Base-by-base conservation (phyloP, 2,329 filamentous ascomycete species). In the Didymella glomerata region DNA sequence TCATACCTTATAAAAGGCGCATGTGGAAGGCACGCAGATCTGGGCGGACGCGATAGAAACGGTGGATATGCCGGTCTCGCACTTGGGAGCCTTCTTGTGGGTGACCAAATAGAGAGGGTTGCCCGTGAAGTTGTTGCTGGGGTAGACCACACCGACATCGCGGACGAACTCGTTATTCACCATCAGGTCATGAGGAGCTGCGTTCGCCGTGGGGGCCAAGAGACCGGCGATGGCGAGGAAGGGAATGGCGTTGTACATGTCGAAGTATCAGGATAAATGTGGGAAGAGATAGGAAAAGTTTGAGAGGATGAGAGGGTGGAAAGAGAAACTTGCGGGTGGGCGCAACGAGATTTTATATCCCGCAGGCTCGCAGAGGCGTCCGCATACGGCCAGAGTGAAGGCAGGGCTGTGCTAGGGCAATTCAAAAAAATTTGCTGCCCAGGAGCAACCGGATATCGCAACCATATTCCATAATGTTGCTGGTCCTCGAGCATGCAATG, bases 161-260 rank as follows among this genome's bases (percentile, higher is more conserved):
- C 60, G 62, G 48, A 58, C 20, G 18, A 46, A 25, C 18, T 61
- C 54, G 32, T 61, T 63, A 44, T 68, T 60, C 18, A 68, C 36
- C 68, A 71, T 71, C 36, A 57, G 66, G 2, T 60, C 45, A 36
- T 71, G 68, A 11, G 66, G 63, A 16, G 46, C 45, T n/a, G 60
- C 50, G 8, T 48, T 34, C 2, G 44, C 56, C 1, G 56, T 11
- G 22, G 47, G 14, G 5, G 41, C 32, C 40, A 50, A 11, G n/a
- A 56, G 25, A 11, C 40, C 14, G 25, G 28, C 11, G 30, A 40
- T 4, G 20, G 40, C 20, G 22, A 27, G 22, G 14, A 54, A 20
- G 47, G 32, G 25, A 20, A 40, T 20, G 44, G 44, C 8, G 47
- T 36, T 18, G 41, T 27, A 44, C 41, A 44, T 44, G 24, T 27